Base-by-base conservation (phyloP, 768 basidiomycete genomes). In the Russula olivacea region DNA sequence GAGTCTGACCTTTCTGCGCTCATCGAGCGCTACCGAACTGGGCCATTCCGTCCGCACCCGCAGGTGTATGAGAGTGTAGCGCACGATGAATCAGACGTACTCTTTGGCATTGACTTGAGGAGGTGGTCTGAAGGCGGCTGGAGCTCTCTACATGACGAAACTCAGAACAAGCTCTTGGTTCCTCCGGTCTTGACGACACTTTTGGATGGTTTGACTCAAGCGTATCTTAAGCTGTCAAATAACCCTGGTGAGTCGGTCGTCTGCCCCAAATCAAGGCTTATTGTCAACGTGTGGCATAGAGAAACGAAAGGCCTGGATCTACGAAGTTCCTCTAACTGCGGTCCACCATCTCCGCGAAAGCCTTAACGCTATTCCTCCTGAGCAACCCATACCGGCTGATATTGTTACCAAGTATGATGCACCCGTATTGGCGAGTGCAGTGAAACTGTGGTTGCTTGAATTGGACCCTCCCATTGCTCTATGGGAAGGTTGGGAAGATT, bases 401-500 rank as follows among this genome's bases (percentile, higher is more conserved):
- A 82, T 89, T 66, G 76, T 91, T 17, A 78, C 79, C 30, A 85
- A 85, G 66, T 92, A 89, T 71, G 93, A 98, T 69, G 80, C 88
- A 0, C 93, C 95, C 17, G 85, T 96, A 21, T 81, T 96, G 34
- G 94, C 95, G 2, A 86, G 87, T 59, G 79, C 85, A 15, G 74
- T 95, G 70, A 98, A 95, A 75, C 76, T 98, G 15, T 98, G 93
- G 91, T 72, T 87, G 25, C 78, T 97, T n/a, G 95, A 98, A 73
- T 81, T 98, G 30, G 86, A 93, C 70, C 91, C 92, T 9, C 93
- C 96, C 30, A 73, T 97, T 12, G 81, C 84, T 19, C 76, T 89
- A 52, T 96, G 87, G 79, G 92, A 95, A 69, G 85, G 88, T 50
- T 98, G 94, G 90, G 93, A 95, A 48, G 94, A 97, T 34, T 79